A percentile compares a stretch with the other conserved stretches of the same genome.
Evolutionary conservation across 176 grass and related monocot genomes (phyloP).

Genomic region (Musa troglodytarum): DNA sequence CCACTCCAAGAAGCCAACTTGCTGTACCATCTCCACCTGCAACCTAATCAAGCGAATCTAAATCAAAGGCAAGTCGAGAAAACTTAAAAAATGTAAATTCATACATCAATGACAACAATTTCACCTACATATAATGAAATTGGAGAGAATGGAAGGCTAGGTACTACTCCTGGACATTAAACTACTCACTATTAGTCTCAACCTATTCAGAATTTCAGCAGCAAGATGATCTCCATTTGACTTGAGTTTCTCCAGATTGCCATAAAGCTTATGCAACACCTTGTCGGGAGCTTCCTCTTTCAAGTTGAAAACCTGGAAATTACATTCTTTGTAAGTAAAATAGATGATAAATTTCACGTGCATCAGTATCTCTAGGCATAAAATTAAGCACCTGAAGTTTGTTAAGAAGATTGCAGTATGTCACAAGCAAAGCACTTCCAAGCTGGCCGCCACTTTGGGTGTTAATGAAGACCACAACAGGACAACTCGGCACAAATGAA

Average conservation of each 20-base stretch:
- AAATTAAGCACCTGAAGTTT: conserved; percentile 54
- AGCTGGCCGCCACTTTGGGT: conserved; percentile 83
- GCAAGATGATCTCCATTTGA: conserved; percentile 54
- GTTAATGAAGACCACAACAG: conserved; percentile 89
- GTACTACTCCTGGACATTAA: conserved; percentile 7
- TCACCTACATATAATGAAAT: background rate
- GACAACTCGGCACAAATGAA: conserved; percentile 52
- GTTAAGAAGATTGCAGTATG: conserved; percentile 72
- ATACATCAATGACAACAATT: background rate
- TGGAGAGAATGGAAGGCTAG: conserved; percentile 16
- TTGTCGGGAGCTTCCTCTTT: conserved; percentile 71
- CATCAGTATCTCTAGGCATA: conserved; percentile 12
- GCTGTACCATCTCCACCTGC: conserved; percentile 94
- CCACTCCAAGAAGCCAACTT: conserved; percentile 89
- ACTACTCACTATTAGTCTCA: conserved; percentile 87
- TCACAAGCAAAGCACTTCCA: conserved; percentile 54
- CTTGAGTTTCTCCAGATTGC: conserved; percentile 70
- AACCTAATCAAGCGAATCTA: conserved; percentile 43
- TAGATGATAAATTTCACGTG: background rate
- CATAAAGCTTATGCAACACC: conserved; percentile 60
- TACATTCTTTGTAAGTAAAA: conserved; percentile 9
- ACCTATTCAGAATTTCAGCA: conserved; percentile 49
- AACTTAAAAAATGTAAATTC: background rate
- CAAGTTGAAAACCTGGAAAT: conserved; percentile 75
- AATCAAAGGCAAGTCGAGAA: background rate